Evolutionary conservation across 768 basidiomycete species (phyloP).

Genomic region (Tricholoma bakamatsutake): DNA sequence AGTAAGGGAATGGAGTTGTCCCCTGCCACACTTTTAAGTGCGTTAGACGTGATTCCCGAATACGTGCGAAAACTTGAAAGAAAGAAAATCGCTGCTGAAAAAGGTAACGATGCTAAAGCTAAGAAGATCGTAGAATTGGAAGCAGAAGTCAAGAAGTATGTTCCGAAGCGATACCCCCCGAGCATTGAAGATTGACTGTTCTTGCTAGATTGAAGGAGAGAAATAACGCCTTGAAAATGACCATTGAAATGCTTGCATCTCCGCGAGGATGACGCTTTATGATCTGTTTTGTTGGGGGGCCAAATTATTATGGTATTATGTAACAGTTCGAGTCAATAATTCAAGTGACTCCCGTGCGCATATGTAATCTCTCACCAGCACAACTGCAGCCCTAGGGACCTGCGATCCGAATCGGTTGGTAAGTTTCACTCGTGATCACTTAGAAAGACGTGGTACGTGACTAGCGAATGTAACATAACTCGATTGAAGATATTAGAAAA

Average conservation of each 20-base stretch:
- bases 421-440: no score
- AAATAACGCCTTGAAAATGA: not conserved
- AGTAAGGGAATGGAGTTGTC: constrained; percentile 2
- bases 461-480: no score
- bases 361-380: no score
- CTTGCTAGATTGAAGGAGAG: not conserved
- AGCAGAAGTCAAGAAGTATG: constrained; percentile 21
- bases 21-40: constrained; percentile 17
- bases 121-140: constrained; percentile 25
- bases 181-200: not conserved
- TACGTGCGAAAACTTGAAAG: constrained; percentile 35
- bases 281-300: not conserved
- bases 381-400: no score
- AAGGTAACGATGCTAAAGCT: constrained; percentile 28
- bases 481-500: no score
- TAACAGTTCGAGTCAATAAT: not conserved
- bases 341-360: no score
- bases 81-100: constrained; percentile 28
- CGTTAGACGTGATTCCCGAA: constrained; percentile 11
- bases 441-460: no score
- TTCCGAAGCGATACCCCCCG: not conserved
- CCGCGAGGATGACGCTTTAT: not conserved
- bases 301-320: not conserved
- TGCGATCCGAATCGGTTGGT: no score
- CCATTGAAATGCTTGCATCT: not conserved